Percentiles rank a stretch among this genome's conserved stretches.
Conservation (phyloP, 495 filamentous ascomycete species). For the Eremomyces bilateralis region DNA sequence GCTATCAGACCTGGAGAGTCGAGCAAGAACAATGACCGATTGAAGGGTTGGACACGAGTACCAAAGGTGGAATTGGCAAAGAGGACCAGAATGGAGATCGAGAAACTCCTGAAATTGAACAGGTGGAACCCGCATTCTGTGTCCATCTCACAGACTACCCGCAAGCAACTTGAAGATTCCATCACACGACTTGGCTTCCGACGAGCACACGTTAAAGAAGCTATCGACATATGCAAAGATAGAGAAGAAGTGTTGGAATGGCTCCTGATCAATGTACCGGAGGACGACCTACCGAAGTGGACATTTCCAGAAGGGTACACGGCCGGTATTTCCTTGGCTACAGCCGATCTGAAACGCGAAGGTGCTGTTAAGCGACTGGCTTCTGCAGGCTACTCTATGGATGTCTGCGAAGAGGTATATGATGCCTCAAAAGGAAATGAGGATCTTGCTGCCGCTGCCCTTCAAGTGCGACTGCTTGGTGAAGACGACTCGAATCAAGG, state of each 20-base stretch:
- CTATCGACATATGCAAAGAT: slow-evolving; percentile 67
- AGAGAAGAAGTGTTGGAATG: slow-evolving; percentile 82
- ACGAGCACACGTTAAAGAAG: slow-evolving; percentile 72
- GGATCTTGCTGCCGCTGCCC: slow-evolving; percentile 47
- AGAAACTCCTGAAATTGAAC: slow-evolving; percentile 51
- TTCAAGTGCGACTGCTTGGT: slow-evolving; percentile 46
- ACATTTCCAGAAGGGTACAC: slow-evolving; percentile 76
- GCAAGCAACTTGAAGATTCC: slow-evolving; percentile 44
- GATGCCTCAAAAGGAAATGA: slow-evolving; percentile 50
- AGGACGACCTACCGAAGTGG: slow-evolving; percentile 83
- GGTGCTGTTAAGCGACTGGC: slow-evolving; percentile 62
- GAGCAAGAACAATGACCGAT: slow-evolving; percentile 11
- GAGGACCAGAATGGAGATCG: slow-evolving; percentile 51
- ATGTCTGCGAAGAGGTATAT: slow-evolving; percentile 56
- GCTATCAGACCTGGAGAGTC: too few species aligned
- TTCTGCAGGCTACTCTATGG: slow-evolving; percentile 58
- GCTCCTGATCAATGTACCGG: slow-evolving; percentile 88
- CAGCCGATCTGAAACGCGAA: slow-evolving; percentile 56
- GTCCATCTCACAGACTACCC: slow-evolving; percentile 33
- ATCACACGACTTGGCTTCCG: slow-evolving; percentile 60
- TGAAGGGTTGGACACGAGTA: slow-evolving; percentile 61
- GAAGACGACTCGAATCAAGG: slow-evolving; percentile 10
- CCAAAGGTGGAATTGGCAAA: slow-evolving; percentile 86
- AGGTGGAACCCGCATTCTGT: slow-evolving; percentile 71
- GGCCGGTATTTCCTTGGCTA: slow-evolving; percentile 66